Conservation (phyloP, 1,139 yeast genomes). For the Scheffersomyces parashehatae region DNA sequence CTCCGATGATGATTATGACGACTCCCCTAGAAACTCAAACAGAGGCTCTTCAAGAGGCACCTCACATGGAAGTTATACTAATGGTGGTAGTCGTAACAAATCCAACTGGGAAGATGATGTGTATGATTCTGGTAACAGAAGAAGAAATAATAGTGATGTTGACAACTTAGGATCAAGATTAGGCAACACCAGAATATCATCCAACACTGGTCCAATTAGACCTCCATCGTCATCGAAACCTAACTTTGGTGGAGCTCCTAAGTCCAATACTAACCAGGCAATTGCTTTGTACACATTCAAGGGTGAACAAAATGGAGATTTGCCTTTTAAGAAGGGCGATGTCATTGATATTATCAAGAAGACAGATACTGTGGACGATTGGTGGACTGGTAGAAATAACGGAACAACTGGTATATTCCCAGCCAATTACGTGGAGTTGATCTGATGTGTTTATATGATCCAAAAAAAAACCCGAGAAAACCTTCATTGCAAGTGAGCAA, state of each 20-base stretch:
- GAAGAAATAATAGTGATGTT: conserved; percentile 35
- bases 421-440: conserved; percentile 90
- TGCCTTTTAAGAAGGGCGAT: conserved; percentile 92
- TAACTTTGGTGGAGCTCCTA: conserved; percentile 42
- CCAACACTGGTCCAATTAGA: conserved; percentile 32
- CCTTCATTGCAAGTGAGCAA: too few relatives aligned
- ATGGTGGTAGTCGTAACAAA: conserved; percentile 17
- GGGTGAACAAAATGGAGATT: conserved; percentile 90
- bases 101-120: conserved; percentile 84
- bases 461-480: too few relatives aligned
- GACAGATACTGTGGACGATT: conserved; percentile 86
- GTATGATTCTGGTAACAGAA: conserved; percentile 51
- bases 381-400: conserved; percentile 96
- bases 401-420: conserved; percentile 93
- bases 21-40: conserved; percentile 18
- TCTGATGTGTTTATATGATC: conserved; percentile 28
- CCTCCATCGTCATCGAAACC: conserved; percentile 55
- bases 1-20: conserved; percentile 33
- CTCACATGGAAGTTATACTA: background rate
- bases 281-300: conserved; percentile 85
- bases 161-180: conserved; percentile 37
- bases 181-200: conserved; percentile 29
- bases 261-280: conserved; percentile 67
- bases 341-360: conserved; percentile 85
- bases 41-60: background rate